Evolutionary conservation across 1,284 basidiomycete genomes (phyloP).

Genomic region (Boletellus deceptivus): DNA sequence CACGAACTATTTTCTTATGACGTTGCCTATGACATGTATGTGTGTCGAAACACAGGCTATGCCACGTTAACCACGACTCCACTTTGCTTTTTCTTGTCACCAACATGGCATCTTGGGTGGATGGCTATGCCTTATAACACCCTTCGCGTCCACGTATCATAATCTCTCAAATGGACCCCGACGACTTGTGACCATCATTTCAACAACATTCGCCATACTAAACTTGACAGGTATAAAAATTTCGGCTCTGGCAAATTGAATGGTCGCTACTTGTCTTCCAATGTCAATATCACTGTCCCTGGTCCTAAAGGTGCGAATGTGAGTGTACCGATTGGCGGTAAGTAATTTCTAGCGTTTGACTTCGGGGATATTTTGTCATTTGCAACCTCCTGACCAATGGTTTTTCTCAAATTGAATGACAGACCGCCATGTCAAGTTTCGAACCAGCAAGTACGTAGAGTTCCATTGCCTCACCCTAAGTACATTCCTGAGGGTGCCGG

Average conservation of each 20-base stretch:
- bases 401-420: background rate
- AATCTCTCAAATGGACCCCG: background rate
- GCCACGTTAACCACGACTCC: constrained; percentile 7
- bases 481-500: background rate
- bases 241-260: constrained; percentile 70
- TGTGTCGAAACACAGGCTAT: constrained; percentile 3
- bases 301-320: constrained; percentile 46
- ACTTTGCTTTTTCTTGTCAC: background rate
- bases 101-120: too few relatives aligned
- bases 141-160: too few relatives aligned
- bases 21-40: constrained; percentile 72
- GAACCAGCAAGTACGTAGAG: constrained; percentile 53
- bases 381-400: background rate
- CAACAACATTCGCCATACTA: too few relatives aligned
- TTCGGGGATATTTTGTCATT: too few relatives aligned
- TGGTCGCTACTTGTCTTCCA: constrained; percentile 80
- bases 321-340: constrained; percentile 64
- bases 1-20: constrained; percentile 85
- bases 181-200: too few relatives aligned
- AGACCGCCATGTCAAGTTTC: constrained; percentile 74
- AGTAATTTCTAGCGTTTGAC: constrained; percentile 20
- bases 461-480: background rate
- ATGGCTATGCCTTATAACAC: background rate
- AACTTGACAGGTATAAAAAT: constrained; percentile 54
- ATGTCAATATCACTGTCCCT: constrained; percentile 77